Evolutionary conservation across 306 rosid species (phyloP).

Genomic region (barrel medic (Medicago truncatula)): DNA sequence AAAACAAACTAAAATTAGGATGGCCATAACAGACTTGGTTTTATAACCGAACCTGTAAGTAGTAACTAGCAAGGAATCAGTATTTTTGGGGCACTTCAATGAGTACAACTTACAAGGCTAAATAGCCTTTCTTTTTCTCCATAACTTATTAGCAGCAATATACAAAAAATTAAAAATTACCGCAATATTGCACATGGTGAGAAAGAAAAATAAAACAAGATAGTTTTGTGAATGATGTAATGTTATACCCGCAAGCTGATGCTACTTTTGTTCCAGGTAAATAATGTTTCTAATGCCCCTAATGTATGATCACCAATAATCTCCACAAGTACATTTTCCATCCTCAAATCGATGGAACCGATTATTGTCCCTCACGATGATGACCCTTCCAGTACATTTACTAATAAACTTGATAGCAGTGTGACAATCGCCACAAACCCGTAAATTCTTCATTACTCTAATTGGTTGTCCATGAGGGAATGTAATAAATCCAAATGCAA

Average conservation of each 20-base stretch:
- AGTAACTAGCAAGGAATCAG: background rate
- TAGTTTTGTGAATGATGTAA: background rate
- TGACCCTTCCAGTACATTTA: conserved; percentile 72
- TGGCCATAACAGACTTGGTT: no score
- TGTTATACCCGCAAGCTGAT: background rate
- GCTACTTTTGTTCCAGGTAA: conserved; percentile 4
- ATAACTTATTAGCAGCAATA: background rate
- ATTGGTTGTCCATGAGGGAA: conserved; percentile 74
- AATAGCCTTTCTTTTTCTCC: background rate
- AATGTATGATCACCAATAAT: conserved; percentile 69
- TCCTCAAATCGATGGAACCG: conserved; percentile 87
- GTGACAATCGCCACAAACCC: conserved; percentile 95
- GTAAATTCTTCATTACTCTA: conserved; percentile 89
- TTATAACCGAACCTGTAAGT: background rate
- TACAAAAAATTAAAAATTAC: conserved; percentile 25
- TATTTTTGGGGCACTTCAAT: conserved; percentile 2
- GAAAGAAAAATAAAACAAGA: conserved; percentile 5
- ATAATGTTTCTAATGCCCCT: conserved; percentile 1
- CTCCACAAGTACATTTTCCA: conserved; percentile 86
- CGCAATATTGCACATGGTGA: conserved; percentile 19
- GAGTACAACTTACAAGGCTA: background rate
- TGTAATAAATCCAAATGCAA: conserved; percentile 76
- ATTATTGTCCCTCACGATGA: conserved; percentile 81
- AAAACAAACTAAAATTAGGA: no score
- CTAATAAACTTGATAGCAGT: conserved; percentile 83